Conservation (phyloP, 78 protist species). For the Blattamonas nauphoetae region DNA sequence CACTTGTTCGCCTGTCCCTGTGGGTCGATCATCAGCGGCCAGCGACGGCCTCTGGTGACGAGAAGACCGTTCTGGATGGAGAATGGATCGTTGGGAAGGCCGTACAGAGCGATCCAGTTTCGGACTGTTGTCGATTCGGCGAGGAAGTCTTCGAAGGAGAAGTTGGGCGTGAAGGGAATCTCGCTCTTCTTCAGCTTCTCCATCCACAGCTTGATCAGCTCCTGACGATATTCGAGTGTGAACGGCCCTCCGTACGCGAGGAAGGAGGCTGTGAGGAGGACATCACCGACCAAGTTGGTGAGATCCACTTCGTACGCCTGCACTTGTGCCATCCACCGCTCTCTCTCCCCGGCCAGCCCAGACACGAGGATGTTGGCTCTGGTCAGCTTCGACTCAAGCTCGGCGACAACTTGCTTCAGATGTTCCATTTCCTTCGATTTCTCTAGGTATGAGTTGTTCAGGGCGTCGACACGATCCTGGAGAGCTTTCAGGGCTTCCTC, state of each 20-base stretch:
- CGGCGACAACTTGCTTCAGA: conserved; percentile 39
- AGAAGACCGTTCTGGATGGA: conserved; percentile 67
- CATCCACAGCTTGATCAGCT: conserved; percentile 36
- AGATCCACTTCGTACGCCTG: conserved; percentile 10
- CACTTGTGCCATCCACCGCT: conserved; percentile 55
- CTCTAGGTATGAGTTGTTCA: conserved; percentile 33
- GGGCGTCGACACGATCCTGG: conserved; percentile 10
- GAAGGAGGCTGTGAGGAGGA: conserved; percentile 66
- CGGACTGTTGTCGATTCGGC: conserved; percentile 58
- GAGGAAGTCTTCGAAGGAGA: conserved; percentile 42
- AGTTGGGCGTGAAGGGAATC: conserved; percentile 12
- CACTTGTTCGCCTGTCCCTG: conserved; percentile 76
- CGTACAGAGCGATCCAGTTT: conserved; percentile 49
- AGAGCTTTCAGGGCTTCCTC: conserved; percentile 12
- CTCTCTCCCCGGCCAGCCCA: conserved; percentile 67
- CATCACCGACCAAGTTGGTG: conserved; percentile 58
- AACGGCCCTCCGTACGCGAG: conserved; percentile 79
- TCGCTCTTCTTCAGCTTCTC: background rate
- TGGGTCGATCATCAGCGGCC: conserved; percentile 84
- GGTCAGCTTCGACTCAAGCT: conserved; percentile 49
- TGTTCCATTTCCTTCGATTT: conserved; percentile 22
- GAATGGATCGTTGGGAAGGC: conserved; percentile 70
- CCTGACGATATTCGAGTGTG: conserved; percentile 45
- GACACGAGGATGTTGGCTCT: conserved; percentile 64
- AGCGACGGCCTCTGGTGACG: conserved; percentile 59